Conservation (phyloP, 2,329 filamentous ascomycete genomes). For the Fonsecaea nubica region DNA sequence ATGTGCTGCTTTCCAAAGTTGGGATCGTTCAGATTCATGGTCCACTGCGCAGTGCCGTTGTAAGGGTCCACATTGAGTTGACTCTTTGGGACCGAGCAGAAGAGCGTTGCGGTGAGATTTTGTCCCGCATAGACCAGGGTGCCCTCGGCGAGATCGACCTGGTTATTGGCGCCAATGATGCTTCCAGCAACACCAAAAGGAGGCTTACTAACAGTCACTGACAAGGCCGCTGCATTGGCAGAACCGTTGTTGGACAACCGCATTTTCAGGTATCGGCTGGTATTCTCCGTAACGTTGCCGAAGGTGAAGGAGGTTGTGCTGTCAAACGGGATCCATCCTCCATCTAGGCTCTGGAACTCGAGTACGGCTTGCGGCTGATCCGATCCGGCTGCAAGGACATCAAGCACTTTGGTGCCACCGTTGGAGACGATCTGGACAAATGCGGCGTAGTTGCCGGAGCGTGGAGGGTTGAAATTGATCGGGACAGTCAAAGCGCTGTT, state of each 20-base stretch:
- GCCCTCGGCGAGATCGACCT: conserved; percentile 65
- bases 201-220: conserved; percentile 66
- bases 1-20: conserved; percentile 45
- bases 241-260: conserved; percentile 62
- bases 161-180: conserved; percentile 62
- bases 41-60: conserved; percentile 54
- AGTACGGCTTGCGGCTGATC: conserved; percentile 58
- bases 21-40: conserved; percentile 52
- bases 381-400: conserved; percentile 59
- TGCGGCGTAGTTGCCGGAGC: conserved; percentile 57
- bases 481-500: conserved; percentile 39
- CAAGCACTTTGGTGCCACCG: conserved; percentile 59
- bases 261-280: conserved; percentile 56
- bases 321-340: conserved; percentile 59
- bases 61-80: conserved; percentile 64
- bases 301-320: conserved; percentile 58
- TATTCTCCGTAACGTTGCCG: conserved; percentile 62
- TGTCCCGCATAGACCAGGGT: conserved; percentile 58
- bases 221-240: conserved; percentile 57
- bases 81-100: conserved; percentile 62
- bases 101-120: conserved; percentile 60
- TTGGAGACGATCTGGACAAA: conserved; percentile 59
- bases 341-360: conserved; percentile 63
- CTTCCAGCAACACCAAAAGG: conserved; percentile 61
- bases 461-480: conserved; percentile 47